Base-by-base conservation (phyloP, 2,329 filamentous ascomycete genomes). In the Davidsoniella neocaledoniae region DNA sequence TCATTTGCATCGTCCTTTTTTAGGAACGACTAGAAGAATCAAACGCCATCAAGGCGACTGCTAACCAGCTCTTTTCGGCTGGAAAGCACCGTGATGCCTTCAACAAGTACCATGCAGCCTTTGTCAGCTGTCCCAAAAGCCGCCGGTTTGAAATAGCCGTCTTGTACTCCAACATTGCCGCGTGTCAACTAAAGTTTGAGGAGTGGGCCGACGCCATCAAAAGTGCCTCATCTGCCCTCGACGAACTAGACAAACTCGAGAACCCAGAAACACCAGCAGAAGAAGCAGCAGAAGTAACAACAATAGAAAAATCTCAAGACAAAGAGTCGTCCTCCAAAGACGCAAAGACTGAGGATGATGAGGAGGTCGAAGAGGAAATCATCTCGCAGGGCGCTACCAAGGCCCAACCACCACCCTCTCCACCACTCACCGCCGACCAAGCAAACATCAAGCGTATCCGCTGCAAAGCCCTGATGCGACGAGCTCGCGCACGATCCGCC, bases 71-170 rank as follows among this genome's bases (percentile, higher is more conserved):
- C n/a, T 96, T 95, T 65, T 69, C 73, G 1, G 73, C 76, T 2
- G 74, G 76, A 40, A 76, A 79, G 54, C 91, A 83, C 64, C 74
- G 81, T 50, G 78, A 81, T 54, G 90, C 90, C 39, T 81, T 96
- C 54, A 75, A 79, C 56, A 81, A 76, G 54, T 96, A 96, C 66
- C 81, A 87, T 58, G 77, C 82, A 56, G 88, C 91, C 19, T 70
- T 93, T 2, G 72, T 77, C 10, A 74, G 79, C 6, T 88, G 86
- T 58, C 90, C 90, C 2, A 80, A 77, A 55, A 93, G 94, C 61
- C 75, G 94, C 23, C 79, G 90, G 61, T 94, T 86, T 66, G 86
- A 94, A 57, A 72, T 90, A 54, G 86, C 88, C 23, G 85, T 96
- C 8, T 71, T 96, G 5, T 78, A 81, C 53, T 87, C 83, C 61